A percentile compares a stretch with the other conserved stretches of the same genome.
phyloP scores from a whole-genome alignment of 805 yeast genomes.

The Myxozyma monticola region DNA sequence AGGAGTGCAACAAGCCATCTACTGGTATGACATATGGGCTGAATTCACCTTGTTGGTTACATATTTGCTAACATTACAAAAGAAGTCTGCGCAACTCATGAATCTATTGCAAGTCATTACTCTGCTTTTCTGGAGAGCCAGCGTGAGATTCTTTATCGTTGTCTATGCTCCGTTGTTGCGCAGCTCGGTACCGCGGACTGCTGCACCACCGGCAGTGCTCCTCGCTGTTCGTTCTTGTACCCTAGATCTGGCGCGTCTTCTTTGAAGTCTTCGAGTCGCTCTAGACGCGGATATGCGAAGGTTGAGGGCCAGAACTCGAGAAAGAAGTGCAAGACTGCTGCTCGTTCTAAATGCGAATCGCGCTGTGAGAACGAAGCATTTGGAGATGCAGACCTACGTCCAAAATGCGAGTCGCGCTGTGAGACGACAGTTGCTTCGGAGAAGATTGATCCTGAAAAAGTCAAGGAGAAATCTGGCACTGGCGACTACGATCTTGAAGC shows the following conservation, averaged over 20 bases:
- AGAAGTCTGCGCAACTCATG: conserved; percentile 11
- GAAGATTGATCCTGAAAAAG: conserved; percentile 2
- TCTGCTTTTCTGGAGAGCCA: conserved; percentile 8
- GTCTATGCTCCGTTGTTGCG: conserved; percentile 13
- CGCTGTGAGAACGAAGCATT: background rate
- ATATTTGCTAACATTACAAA: background rate
- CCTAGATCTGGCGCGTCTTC: background rate
- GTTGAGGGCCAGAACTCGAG: background rate
- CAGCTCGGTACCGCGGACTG: conserved; percentile 10
- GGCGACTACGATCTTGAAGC: conserved; percentile 9
- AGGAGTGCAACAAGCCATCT: conserved; percentile 11
- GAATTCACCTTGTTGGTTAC: background rate
- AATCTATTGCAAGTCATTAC: conserved; percentile 17
- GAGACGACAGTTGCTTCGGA: background rate
- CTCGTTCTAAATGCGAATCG: background rate
- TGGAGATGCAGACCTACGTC: background rate
- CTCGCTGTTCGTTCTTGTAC: conserved; percentile 1
- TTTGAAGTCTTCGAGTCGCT: background rate
- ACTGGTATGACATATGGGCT: conserved; percentile 1
- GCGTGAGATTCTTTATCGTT: conserved; percentile 18
- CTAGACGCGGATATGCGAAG: background rate
- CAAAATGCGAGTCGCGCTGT: background rate
- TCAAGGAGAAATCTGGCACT: background rate
- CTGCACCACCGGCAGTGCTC: conserved; percentile 3
- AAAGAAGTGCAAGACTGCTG: background rate